Base-by-base conservation (phyloP, 2,329 filamentous ascomycete species). In the Penicillium sp. region DNA sequence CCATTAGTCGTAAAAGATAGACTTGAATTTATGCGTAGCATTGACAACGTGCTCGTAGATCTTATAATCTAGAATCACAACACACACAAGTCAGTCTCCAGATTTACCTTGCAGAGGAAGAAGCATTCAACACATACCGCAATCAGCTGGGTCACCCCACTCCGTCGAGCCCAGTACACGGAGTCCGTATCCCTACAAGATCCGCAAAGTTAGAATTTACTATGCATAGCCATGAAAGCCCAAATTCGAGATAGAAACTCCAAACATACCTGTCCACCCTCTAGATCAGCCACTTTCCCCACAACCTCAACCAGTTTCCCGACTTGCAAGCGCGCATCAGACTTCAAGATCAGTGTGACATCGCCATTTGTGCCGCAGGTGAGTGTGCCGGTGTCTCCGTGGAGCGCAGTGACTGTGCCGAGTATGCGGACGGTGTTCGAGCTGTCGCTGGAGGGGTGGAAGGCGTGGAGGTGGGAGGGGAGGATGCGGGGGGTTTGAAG, bases 401-500 rank as follows among this genome's bases (percentile, higher is more conserved):
- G 87, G 25, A 97, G 80, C 67, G 94, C 87, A 4, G 84, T 83
- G 44, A 97, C 91, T 67, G 88, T 91, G 67, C 94, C 94, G 5
- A 96, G 82, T 53, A 97, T 80, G 66, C 91, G 91, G 60, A 97
- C 89, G 59, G 89, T 74, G 54, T 66, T 65, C 30, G 65, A 59
- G 55, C 60, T 64, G 26, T 67, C 55, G 55, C 64, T 67, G 44
- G 73, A 83, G 63, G 81, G 80, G 62, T 86, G 81, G 77, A 92
- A 96, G 68, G 82, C 81, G 70, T 91, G 85, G 55, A 97, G 88
- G 75, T 93, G 89, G 38, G 82, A 78, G 50, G 89, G 88, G 45
- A 89, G 90, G 72, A 97, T 85, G 73, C 94, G 91, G 30, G 94
- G 93, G 46, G 91, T 86, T 66, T 87, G 78, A 69, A 92, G 81